Base-by-base conservation (phyloP, 129 eudicot genomes). In the Kitagawia praeruptora region DNA sequence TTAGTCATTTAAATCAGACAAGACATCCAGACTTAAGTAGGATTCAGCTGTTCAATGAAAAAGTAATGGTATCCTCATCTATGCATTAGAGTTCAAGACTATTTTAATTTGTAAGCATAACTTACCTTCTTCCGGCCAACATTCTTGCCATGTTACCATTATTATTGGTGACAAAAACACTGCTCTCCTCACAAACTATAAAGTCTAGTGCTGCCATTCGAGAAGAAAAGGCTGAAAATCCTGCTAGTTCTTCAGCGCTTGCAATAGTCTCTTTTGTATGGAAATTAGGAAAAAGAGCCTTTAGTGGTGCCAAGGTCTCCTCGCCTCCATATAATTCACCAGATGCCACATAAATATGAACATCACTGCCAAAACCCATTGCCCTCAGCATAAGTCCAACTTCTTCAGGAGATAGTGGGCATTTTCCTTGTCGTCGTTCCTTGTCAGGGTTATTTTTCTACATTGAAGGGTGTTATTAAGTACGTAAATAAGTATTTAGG, bases 101-200 rank as follows among this genome's bases (percentile, higher is more conserved):
- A 54, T 75, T 46, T 28, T 19, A 46, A 75, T 41, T 19, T 27
- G 40, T 48, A 54, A 75, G 4, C 4, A 15, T 12, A 82, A 37
- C 27, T 31, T 85, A 91, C 96, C 96, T 91, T 89, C 92, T 84
- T 47, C 97, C 97, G 3, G 97, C 90, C 64, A 91, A 81, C 70
- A 91, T 91, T 83, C 83, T 89, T 47, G 97, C 97, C 97, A 91
- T 91, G 86, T 91, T 91, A 25, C 97, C 97, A 23, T 91, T 91
- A 80, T 91, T 91, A 77, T 91, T 91, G 83, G 93, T 84, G 81
- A 89, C 90, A 71, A 91, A 91, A 86, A 91, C 93, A 77, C 89
- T 91, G 47, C 93, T 89, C 49, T 85, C 86, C 37, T 91, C 97
- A 80, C 89, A 91, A 48, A 91, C 97, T 21, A 87, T 86, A 80